These are phyloP conservation scores for Botrytis sinoallii DNA, from an alignment of 2,329 filamentous ascomycete genomes.

Conservation along the genomic window DNA sequence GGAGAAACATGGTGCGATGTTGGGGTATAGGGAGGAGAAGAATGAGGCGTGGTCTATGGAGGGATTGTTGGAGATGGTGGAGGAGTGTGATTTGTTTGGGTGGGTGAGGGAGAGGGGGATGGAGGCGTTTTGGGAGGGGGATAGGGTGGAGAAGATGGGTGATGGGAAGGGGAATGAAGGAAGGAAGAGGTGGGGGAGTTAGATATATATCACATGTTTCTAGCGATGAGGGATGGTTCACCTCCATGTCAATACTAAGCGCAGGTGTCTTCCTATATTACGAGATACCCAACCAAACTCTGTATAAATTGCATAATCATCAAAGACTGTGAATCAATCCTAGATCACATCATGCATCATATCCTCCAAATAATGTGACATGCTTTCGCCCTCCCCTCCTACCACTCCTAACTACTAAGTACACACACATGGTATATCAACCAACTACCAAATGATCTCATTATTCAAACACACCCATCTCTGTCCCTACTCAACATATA, in stretches of 20 bases:
- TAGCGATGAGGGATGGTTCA: neutral
- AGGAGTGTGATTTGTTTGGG: neutral
- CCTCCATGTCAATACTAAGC: rapidly evolving
- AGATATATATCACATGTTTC: neutral
- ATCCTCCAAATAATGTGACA: neutral
- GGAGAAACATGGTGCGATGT: neutral
- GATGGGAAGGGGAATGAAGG: too few species aligned
- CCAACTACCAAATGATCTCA: too few species aligned
- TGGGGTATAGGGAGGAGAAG: neutral
- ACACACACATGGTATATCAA: neutral
- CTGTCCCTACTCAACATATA: too few species aligned
- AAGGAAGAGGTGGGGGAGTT: neutral
- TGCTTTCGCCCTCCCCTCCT: neutral
- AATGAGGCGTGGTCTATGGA: neutral
- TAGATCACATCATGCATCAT: rapidly evolving
- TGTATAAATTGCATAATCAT: neutral
- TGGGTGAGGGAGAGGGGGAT: neutral
- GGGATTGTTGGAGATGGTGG: neutral
- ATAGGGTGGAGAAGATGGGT: neutral
- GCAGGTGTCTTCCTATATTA: neutral
- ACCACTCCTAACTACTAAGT: neutral
- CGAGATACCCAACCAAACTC: neutral
- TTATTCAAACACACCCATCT: too few species aligned
- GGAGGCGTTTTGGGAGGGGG: neutral
- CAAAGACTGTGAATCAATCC: neutral